phyloP scores from a whole-genome alignment of 768 basidiomycete genomes.

The Erythrobasidium yunnanense region DNA sequence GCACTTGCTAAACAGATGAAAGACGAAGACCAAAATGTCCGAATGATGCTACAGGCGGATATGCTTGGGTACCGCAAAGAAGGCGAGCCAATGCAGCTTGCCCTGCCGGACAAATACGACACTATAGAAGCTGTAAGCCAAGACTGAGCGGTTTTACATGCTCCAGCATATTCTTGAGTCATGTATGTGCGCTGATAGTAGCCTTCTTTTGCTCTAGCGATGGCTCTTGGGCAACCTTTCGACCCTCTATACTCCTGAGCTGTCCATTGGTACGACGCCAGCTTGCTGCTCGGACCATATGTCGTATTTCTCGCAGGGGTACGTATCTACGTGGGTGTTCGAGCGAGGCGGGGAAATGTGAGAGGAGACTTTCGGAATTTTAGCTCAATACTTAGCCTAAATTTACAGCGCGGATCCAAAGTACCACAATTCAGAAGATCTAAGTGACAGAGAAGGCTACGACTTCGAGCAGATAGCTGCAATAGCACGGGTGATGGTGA shows the following conservation, averaged over 20 bases:
- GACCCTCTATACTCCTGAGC: constrained; percentile 37
- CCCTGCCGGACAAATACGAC: constrained; percentile 35
- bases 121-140: constrained; percentile 25
- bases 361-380: constrained; percentile 9
- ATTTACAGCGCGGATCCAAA: constrained; percentile 1
- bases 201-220: too few species aligned
- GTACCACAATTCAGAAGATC: constrained; percentile 38
- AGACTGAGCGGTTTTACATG: background rate
- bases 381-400: background rate
- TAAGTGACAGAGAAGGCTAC: constrained; percentile 29
- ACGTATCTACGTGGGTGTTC: constrained; percentile 34
- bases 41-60: constrained; percentile 22
- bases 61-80: constrained; percentile 35
- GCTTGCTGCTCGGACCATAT: constrained; percentile 40
- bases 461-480: constrained; percentile 37
- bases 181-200: too few species aligned
- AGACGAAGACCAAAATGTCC: constrained; percentile 31
- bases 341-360: constrained; percentile 38
- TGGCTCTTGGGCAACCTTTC: constrained; percentile 35
- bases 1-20: constrained; percentile 29
- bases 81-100: constrained; percentile 38
- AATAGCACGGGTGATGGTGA: constrained; percentile 37
- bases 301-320: constrained; percentile 27
- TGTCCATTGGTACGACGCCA: constrained; percentile 34
- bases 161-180: too few species aligned